Base-by-base conservation (phyloP, 768 basidiomycete genomes). In the Phylloporus scabripes region DNA sequence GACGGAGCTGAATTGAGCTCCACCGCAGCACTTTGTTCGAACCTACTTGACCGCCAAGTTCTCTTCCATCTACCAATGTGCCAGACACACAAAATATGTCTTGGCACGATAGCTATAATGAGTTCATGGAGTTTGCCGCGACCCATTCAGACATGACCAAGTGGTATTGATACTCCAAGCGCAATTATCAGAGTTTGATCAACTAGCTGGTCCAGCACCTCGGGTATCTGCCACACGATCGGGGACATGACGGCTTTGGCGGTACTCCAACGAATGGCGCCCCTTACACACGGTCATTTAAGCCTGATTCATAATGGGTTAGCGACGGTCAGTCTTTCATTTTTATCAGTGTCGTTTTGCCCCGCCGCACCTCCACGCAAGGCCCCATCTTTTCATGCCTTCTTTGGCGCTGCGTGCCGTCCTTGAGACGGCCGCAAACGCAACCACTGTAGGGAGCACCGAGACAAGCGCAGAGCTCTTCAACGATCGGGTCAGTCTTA, bases 281-380 rank as follows among this genome's bases (percentile, higher is more conserved):
- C 26, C 24, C 42, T 59, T 56, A 42, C 57, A 21, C 62, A 62
- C 62, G 62, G 28, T 57, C 62, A 62, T 62, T 54, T 64, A 39
- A 26, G 28, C 5, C n/a, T 46, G 38, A 29, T 53, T 59, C 51
- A 57, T 51, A 62, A 64, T 47, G 36, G 28, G 7, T 14, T 26
- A 23, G 10, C 40, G n/a, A 46, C 12, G 18, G 29, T 50, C 40
- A 28, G 40, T 28, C 31, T 20, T 50, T 53, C 50, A 58, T 61
- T 55, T 55, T 26, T 29, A 48, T 55, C 36, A 32, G 1, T 14
- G n/a, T 11, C 28, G 36, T 28, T 36, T 48, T 40, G 18, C 38
- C 53, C 20, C n/a, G 46, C 46, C 31, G 42, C 46, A 41, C 56
- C 23, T 42, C 51, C 58, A 33, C 37, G 28, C 43, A 49, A 34